Base-by-base conservation (phyloP, 2,329 filamentous ascomycete species). In the Aspergillus udagawae region DNA sequence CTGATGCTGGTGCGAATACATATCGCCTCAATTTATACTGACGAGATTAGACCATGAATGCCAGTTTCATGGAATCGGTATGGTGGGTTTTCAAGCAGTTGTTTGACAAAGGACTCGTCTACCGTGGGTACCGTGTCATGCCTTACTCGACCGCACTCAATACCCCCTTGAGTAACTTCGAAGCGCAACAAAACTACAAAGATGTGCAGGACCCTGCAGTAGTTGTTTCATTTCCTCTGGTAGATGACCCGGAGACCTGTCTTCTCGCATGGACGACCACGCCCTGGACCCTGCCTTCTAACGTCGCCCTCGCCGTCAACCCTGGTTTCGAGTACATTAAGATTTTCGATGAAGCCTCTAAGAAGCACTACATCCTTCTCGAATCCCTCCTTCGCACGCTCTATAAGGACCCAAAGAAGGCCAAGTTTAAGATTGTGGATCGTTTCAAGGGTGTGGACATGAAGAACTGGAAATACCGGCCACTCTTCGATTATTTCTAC, bases 51-150 rank as follows among this genome's bases (percentile, higher is more conserved):
- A 96, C 91, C 38, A 96, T 97, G 91, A 89, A 97, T 73, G 83
- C 88, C n/a, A 87, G 81, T 21, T 97, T 95, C 77, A 97, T 97
- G 93, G 93, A 97, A 79, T 89, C 89, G 0, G 86, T 90, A 63
- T 97, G 93, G 93, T 97, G 93, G 92, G 89, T 94, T 20, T 96
- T 96, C 81, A 95, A 94, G 79, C 86, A 93, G 72, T 82, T 97
- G 25, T 95, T 91, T 73, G 90, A 96, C 66, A 96, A 96, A 77
- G 90, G 86, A 56, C 82, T 89, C 60, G 91, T 97, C 55, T 97
- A 97, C 73, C 89, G 91, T 65, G 92, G 91, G 47, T 90, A 94
- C 75, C 86, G 88, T 70, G 91, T 97, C 61, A 94, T 97, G 90
- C 93, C 93, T 12, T 97, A 94, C 75, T 96, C 91, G 29, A 97